Evolutionary conservation across 495 filamentous ascomycete genomes (phyloP).

Genomic region (Penicillium paradoxum): DNA sequence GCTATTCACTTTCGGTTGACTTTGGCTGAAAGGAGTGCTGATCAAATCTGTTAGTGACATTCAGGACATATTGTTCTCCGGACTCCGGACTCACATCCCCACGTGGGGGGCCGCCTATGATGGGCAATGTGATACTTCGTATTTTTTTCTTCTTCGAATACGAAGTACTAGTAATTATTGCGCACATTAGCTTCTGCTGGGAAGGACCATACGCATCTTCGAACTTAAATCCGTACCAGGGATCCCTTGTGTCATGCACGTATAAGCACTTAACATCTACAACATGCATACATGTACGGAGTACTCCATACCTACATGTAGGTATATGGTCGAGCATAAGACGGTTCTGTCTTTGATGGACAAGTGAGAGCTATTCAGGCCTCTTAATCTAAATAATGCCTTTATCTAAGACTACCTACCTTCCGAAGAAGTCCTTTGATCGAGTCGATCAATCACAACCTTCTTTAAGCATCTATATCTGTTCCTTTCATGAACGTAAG

Average conservation of each 20-base stretch:
- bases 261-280: not conserved
- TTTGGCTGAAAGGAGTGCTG: not conserved
- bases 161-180: no score
- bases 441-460: not conserved
- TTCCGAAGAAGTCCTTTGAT: not conserved
- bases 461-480: not conserved
- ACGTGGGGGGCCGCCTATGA: slow-evolving; percentile 3
- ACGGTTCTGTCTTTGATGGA: no score
- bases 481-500: not conserved
- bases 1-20: not conserved
- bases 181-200: no score
- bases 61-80: not conserved
- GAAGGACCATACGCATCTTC: no score
- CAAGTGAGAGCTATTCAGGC: no score
- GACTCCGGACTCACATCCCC: not conserved
- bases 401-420: no score
- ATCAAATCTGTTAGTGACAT: not conserved
- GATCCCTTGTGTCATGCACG: no score
- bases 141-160: not conserved
- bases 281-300: not conserved
- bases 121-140: not conserved
- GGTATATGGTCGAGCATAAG: no score
- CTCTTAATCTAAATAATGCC: no score
- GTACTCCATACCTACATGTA: no score
- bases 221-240: no score